A percentile compares a stretch with the other conserved stretches of the same genome.
phyloP scores from a whole-genome alignment of 1,284 basidiomycete species.

The Termitomyces sp. region DNA sequence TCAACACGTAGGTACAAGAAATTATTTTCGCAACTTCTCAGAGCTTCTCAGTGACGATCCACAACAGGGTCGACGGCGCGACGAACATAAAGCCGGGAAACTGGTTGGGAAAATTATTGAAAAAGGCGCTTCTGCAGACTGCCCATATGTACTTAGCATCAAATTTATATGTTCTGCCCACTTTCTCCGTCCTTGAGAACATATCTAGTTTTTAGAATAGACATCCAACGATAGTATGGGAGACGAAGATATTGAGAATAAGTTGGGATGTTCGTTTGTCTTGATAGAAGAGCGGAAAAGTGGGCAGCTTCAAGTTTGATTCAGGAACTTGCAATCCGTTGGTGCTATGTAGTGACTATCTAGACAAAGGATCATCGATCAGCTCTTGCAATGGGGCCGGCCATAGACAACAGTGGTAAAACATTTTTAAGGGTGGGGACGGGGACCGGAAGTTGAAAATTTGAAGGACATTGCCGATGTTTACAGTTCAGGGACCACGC shows the following conservation, averaged over 20 bases:
- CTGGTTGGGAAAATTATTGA: constrained; percentile 8
- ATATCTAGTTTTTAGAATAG: not conserved
- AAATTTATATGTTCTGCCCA: not conserved
- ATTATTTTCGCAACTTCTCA: not conserved
- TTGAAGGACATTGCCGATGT: constrained; percentile 46
- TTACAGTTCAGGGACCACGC: constrained; percentile 51
- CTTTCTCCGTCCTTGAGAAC: not conserved
- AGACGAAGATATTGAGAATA: too few relatives aligned
- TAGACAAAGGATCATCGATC: not conserved
- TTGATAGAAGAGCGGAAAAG: too few relatives aligned
- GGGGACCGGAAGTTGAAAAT: constrained; percentile 53
- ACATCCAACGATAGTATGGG: not conserved
- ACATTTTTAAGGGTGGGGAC: constrained; percentile 31
- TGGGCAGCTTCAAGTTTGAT: too few relatives aligned
- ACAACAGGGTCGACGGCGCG: constrained; percentile 3
- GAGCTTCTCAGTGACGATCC: not conserved
- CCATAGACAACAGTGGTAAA: constrained; percentile 13
- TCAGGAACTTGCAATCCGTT: too few relatives aligned
- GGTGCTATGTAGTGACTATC: too few relatives aligned
- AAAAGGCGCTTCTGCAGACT: constrained; percentile 6
- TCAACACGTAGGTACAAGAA: not conserved
- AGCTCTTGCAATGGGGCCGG: not conserved
- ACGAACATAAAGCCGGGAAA: constrained; percentile 5
- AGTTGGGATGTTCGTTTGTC: too few relatives aligned
- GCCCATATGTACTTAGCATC: constrained; percentile 2